Base-by-base conservation (phyloP, 2,329 filamentous ascomycete species). In the Fusarium sp. region DNA sequence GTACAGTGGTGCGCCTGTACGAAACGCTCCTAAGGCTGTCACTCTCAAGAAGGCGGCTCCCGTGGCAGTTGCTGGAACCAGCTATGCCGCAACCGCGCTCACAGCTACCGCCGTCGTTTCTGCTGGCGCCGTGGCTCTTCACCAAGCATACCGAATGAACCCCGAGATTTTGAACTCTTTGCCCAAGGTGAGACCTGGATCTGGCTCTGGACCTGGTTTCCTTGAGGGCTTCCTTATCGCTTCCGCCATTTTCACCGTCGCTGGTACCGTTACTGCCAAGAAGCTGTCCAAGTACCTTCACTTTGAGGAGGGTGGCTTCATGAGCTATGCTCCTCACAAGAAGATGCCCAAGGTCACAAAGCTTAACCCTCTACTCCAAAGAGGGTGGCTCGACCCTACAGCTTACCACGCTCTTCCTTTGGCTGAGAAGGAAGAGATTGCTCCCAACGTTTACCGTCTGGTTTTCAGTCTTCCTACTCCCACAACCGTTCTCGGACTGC, bases 351-450 rank as follows among this genome's bases (percentile, higher is more conserved):
- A 77, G 66, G 67, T 76, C 25, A 74, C 79, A 38, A 81, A 79
- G 60, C 73, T 77, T 2, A 62, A 74, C 5, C 62, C 69, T n/a
- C 66, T 73, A 1, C 43, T 70, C 0, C 57, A 66, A 22, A 74
- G 79, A 56, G 86, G 85, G 9, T 85, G 85, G 76, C 79, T 89
- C n/a, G 81, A 86, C 40, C 80, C 86, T 0, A 79, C 83, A 24
- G 78, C 79, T 18, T 88, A 84, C 73, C 82, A 84, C 56, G 75
- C 77, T 7, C 79, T 89, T 16, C 82, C 84, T 0, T 78, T 89
- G 2, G 69, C 73, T 8, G 73, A 76, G 30, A 85, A 84, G 68
- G 75, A 75, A 9, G 62, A 79, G 9, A 60, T 85, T 15, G 78
- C 83, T 2, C 82, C 83, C 7, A 80, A 82, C 49, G 82, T 84